A percentile compares a stretch with the other conserved stretches of the same genome.
phyloP scores from a whole-genome alignment of 768 basidiomycete species.

The Tulasnella sp. region DNA sequence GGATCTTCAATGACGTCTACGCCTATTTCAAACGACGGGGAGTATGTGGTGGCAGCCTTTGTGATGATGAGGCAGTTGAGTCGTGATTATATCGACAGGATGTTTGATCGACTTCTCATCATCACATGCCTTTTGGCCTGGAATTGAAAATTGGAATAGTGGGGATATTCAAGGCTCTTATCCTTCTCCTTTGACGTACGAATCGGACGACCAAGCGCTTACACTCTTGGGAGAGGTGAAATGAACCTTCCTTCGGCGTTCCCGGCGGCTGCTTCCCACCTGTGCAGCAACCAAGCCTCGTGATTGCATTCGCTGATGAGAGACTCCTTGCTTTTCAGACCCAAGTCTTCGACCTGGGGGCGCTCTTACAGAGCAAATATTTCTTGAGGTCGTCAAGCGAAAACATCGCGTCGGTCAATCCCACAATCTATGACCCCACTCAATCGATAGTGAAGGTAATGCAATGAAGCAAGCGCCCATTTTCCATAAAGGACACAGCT shows the following conservation, averaged over 20 bases:
- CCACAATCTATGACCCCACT: conserved; percentile 33
- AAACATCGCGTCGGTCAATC: conserved; percentile 35
- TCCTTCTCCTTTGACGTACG: conserved; percentile 5
- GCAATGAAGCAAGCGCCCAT: too few species aligned
- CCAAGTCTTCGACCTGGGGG: conserved; percentile 49
- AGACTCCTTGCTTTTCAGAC: conserved; percentile 29
- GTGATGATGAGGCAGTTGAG: conserved; percentile 6
- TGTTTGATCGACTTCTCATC: too few species aligned
- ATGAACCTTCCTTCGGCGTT: neutral
- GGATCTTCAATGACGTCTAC: too few species aligned
- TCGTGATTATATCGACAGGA: too few species aligned
- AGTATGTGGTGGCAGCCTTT: neutral
- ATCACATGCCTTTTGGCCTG: too few species aligned
- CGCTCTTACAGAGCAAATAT: conserved; percentile 41
- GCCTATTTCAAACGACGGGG: too few species aligned
- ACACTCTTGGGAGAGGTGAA: conserved; percentile 17
- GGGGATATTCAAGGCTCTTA: conserved; percentile 7
- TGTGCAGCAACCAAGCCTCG: neutral
- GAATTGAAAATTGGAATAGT: too few species aligned
- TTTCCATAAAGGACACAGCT: neutral
- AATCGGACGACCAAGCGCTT: conserved; percentile 1
- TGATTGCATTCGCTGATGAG: neutral
- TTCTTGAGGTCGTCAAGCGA: conserved; percentile 42
- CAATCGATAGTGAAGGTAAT: conserved; percentile 58
- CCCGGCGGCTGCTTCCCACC: too few species aligned